These are phyloP conservation scores for Diplocarpon rosae DNA, from an alignment of 2,329 filamentous ascomycete species.

Conservation along the genomic window DNA sequence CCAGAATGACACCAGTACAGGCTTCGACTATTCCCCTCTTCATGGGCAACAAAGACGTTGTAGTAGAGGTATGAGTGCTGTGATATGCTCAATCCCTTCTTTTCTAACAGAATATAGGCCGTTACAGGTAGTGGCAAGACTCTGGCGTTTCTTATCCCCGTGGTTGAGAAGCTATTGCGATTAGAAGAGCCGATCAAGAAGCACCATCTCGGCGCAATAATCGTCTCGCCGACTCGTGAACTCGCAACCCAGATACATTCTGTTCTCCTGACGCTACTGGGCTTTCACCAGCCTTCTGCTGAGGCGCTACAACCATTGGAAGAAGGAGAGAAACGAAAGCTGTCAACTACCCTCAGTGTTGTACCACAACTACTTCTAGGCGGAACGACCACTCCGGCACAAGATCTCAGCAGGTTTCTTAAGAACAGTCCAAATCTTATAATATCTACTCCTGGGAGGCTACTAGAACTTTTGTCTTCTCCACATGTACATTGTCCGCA, in stretches of 20 bases:
- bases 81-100: neutral
- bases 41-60: constrained; percentile 81
- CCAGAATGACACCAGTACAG: constrained; percentile 88
- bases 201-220: constrained; percentile 81
- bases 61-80: constrained; percentile 54
- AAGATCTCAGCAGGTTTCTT: constrained; percentile 79
- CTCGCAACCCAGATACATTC: constrained; percentile 82
- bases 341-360: constrained; percentile 43
- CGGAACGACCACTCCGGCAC: constrained; percentile 66
- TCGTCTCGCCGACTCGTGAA: constrained; percentile 89
- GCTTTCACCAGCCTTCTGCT: constrained; percentile 74
- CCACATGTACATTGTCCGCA: constrained; percentile 80
- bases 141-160: constrained; percentile 71
- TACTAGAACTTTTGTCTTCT: constrained; percentile 78
- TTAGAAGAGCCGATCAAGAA: constrained; percentile 75
- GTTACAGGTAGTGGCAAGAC: constrained; percentile 91
- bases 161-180: constrained; percentile 72
- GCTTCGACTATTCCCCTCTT: constrained; percentile 83
- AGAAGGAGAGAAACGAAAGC: constrained; percentile 39
- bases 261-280: constrained; percentile 64
- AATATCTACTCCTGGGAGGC: constrained; percentile 79
- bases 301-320: constrained; percentile 45
- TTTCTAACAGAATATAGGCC: constrained; percentile 37
- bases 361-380: constrained; percentile 84
- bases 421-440: constrained; percentile 78